phyloP scores from a whole-genome alignment of 352 stramenopile genomes.

The Globisporangium cystogenes region DNA sequence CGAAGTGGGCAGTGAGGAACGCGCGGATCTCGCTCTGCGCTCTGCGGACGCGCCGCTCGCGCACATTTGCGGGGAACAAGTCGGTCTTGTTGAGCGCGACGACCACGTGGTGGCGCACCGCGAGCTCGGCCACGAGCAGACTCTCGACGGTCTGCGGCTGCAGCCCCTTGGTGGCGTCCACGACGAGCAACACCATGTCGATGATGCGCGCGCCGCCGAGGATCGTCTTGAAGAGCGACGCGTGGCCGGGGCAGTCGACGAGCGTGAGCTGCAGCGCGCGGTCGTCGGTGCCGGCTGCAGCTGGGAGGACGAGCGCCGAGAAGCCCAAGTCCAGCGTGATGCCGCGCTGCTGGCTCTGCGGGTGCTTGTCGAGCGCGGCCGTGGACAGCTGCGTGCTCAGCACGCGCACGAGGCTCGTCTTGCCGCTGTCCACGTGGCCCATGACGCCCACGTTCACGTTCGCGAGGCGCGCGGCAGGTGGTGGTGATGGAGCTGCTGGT shows the following conservation, averaged over 20 bases:
- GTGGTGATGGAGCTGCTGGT: not conserved
- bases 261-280: constrained; percentile 91
- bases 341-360: constrained; percentile 93
- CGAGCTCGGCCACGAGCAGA: constrained; percentile 94
- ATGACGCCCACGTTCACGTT: constrained; percentile 99
- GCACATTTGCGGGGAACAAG: constrained; percentile 74
- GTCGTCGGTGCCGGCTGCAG: constrained; percentile 8
- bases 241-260: constrained; percentile 96
- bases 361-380: constrained; percentile 97
- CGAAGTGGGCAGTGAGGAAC: constrained; percentile 23
- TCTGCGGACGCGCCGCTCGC: constrained; percentile 48
- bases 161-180: constrained; percentile 96
- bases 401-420: constrained; percentile 95
- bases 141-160: constrained; percentile 99
- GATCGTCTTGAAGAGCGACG: constrained; percentile 98
- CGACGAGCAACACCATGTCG: constrained; percentile 96
- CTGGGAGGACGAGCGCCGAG: constrained; percentile 81
- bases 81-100: constrained; percentile 98
- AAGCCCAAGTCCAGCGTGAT: constrained; percentile 99
- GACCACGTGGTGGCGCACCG: constrained; percentile 85
- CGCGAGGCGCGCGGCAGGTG: not conserved
- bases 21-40: constrained; percentile 63
- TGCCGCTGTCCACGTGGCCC: constrained; percentile 98
- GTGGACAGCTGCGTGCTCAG: constrained; percentile 97
- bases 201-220: constrained; percentile 99